Evolutionary conservation across 768 basidiomycete genomes (phyloP), one percentile per base, ranked within the genome.

Genomic region (Rubroboletus pulcherrimus): DNA sequence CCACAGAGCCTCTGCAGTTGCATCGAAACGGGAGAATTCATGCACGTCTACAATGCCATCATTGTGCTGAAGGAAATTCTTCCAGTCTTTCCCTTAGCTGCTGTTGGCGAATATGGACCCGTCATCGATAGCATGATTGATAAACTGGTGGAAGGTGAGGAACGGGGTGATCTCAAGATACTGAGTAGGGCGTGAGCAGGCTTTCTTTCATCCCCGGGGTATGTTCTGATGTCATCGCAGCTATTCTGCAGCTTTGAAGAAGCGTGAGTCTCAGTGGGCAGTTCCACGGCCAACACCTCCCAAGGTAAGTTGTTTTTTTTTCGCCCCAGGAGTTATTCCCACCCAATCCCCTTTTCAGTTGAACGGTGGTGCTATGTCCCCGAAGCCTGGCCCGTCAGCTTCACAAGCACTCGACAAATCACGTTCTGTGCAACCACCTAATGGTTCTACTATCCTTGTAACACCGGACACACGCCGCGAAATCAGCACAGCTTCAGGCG

Each of bases 21-120:
- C 66, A 87, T 98, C 57, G 81, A 86, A 64, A 88, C 93, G 2
- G 83, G 82, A 48, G 95, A 95, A 65, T 98, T 95, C 70, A 96
- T 98, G 90, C 93, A 93, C 64, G 91, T 98, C 51, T 95, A 96
- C 72, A 99, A 99, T 67, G 82, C 92, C n/a, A 90, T 98, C 71
- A 83, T 95, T 38, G 86, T 99, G 30, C 78, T 97, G 59, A 92
- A 94, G 66, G 92, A 97, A 69, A 83, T 98, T 21, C 79, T 94
- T 31, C 87, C 91, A 1, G 87, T 91, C 48, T 97, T 97, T 73
- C 96, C 96, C 29, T 66, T 89, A 10, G 81, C 84, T 17, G 73
- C 82, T 11, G 81, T 86, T 34, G 73, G 74, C 42, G 80, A 78
- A 51, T 75, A 77, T 29, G 90, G 87, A 12, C 64, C 74, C 10